Percentiles rank a stretch among this genome's conserved stretches.
Evolutionary conservation across 768 basidiomycete genomes (phyloP).

Genomic region (Paxillus rubicundulus): DNA sequence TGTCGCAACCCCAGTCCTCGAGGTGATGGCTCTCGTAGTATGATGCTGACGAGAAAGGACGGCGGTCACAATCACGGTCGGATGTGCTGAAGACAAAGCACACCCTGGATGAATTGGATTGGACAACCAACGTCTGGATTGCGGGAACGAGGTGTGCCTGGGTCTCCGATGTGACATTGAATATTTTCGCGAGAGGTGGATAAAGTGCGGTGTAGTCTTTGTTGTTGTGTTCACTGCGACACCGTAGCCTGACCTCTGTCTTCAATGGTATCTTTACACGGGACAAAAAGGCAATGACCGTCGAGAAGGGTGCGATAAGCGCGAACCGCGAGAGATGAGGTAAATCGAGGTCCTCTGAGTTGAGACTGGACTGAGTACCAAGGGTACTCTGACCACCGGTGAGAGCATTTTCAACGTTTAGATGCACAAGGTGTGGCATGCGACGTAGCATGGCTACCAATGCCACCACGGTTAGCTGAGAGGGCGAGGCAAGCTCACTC

Average conservation of each 20-base stretch:
- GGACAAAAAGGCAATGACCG: conserved; percentile 14
- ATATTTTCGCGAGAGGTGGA: conserved; percentile 16
- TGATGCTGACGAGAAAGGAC: conserved; percentile 6
- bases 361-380: not conserved
- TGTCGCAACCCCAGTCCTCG: conserved; percentile 19
- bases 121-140: conserved; percentile 12
- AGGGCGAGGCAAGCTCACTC: conserved; percentile 21
- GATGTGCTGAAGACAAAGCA: conserved; percentile 17
- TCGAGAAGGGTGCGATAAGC: conserved; percentile 17
- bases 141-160: conserved; percentile 3
- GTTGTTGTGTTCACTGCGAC: conserved; percentile 3
- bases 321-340: conserved; percentile 15
- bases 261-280: conserved; percentile 7
- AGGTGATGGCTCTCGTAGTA: conserved; percentile 4
- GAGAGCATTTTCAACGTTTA: conserved; percentile 38
- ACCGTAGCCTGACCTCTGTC: conserved; percentile 18
- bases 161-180: conserved; percentile 1
- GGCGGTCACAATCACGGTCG: conserved; percentile 7
- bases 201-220: conserved; percentile 9
- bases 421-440: conserved; percentile 33
- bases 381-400: conserved; percentile 16
- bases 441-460: conserved; percentile 33
- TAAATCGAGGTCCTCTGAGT: conserved; percentile 4
- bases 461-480: conserved; percentile 31
- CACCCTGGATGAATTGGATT: conserved; percentile 7